Conservation (phyloP, 129 eudicot species). For the Erigeron canadensis region DNA sequence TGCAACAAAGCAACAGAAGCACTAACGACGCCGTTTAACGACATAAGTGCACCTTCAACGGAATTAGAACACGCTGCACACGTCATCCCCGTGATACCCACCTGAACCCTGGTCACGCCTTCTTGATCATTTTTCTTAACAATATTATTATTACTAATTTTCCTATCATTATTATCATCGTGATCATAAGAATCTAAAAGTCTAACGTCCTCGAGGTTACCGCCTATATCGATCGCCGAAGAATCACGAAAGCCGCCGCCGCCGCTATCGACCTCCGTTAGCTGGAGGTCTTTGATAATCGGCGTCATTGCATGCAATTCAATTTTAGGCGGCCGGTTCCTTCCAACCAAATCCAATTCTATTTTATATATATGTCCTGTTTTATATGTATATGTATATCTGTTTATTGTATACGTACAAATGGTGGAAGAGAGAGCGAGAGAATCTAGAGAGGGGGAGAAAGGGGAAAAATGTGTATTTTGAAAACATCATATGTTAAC, state of each 20-base stretch:
- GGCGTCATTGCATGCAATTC: slow-evolving; percentile 44
- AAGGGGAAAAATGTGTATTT: too few species aligned
- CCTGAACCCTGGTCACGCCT: slow-evolving; percentile 51
- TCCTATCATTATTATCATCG: background rate
- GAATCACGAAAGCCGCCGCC: slow-evolving; percentile 26
- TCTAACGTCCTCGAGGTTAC: slow-evolving; percentile 58
- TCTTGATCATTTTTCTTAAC: slow-evolving; percentile 2
- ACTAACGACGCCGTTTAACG: slow-evolving; percentile 56
- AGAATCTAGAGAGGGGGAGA: too few species aligned
- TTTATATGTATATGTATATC: too few species aligned
- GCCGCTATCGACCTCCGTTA: slow-evolving; percentile 40
- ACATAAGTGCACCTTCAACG: slow-evolving; percentile 69
- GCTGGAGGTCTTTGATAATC: slow-evolving; percentile 48
- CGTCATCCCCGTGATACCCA: slow-evolving; percentile 84
- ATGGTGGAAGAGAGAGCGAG: too few species aligned
- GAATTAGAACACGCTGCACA: slow-evolving; percentile 89
- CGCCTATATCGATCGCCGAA: slow-evolving; percentile 33
- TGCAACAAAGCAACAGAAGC: slow-evolving; percentile 86
- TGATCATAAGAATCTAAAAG: slow-evolving; percentile 55
- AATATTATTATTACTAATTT: background rate
- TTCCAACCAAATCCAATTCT: too few species aligned
- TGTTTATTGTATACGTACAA: too few species aligned
- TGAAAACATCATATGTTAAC: too few species aligned
- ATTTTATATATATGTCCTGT: too few species aligned
- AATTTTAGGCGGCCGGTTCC: too few species aligned